phyloP scores from a whole-genome alignment of 306 rosid species.

The Arachis stenosperma region DNA sequence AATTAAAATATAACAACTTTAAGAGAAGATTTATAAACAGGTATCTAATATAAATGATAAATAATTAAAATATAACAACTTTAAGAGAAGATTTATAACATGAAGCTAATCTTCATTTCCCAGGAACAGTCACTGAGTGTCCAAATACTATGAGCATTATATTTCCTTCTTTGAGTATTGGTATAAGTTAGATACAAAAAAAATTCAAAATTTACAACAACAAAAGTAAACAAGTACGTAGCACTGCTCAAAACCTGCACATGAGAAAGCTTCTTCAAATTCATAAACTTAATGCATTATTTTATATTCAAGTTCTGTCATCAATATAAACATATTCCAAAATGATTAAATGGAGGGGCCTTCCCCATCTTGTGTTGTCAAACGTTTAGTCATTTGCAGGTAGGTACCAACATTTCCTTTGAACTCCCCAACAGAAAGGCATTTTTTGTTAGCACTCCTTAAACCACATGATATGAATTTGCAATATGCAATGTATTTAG shows the following conservation, averaged over 20 bases:
- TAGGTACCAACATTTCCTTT: no score
- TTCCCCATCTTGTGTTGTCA: conserved; percentile 11
- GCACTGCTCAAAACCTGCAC: conserved; percentile 4
- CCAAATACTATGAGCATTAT: conserved; percentile 3
- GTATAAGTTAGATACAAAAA: neutral
- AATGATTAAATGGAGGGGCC: neutral
- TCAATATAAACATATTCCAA: conserved; percentile 7
- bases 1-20: conserved; percentile 13
- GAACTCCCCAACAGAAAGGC: neutral
- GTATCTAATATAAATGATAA: conserved; percentile 8
- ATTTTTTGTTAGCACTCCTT: conserved; percentile 13
- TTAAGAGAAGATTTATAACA: conserved; percentile 32
- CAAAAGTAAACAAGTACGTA: conserved; percentile 1
- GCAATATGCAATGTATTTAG: conserved; percentile 4
- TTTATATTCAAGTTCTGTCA: conserved; percentile 10
- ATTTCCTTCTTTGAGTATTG: conserved; percentile 16
- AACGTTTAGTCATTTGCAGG: conserved; percentile 7
- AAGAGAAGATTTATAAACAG: conserved; percentile 26
- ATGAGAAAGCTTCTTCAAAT: conserved; percentile 5
- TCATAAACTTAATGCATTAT: neutral
- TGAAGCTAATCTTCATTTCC: conserved; percentile 2
- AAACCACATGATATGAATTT: neutral
- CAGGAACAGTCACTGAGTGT: conserved; percentile 18
- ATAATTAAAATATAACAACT: conserved; percentile 11
- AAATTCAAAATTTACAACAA: neutral